Base-by-base conservation (phyloP, 495 filamentous ascomycete genomes). In the Cercophora samala region DNA sequence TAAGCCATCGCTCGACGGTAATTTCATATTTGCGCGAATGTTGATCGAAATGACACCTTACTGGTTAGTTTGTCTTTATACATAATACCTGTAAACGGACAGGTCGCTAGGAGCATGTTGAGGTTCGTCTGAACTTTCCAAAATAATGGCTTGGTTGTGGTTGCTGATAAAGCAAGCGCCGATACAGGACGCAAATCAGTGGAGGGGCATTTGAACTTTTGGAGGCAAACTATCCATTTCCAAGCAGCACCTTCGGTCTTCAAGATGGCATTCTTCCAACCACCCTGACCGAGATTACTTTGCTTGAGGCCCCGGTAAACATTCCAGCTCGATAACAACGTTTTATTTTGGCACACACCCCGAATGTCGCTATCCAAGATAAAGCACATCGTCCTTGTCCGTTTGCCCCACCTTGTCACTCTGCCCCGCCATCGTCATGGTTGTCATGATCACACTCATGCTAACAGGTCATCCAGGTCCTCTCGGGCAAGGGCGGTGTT, bases 401-500 rank as follows among this genome's bases (percentile, higher is more conserved):
- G 80, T 71, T 61, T 63, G 62, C 64, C 60, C 63, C 52, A 17
- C 56, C 59, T 62, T 62, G 68, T 4, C 19, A 58, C 64, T 5
- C 61, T 55, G 46, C 42, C 55, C 68, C 51, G 23, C 58, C 68
- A 68, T 67, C 64, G 58, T 64, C 69, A 62, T 56, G 55, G 56
- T 58, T 56, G 68, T 64, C 29, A 58, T 55, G 24, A 56, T 18
- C 53, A 56, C 21, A 3, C n/a, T 56, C n/a, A 56, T 56, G 19
- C 53, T 46, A 46, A 46, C 37, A 2, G 13, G n/a, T 56, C 60
- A 19, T 62, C 37, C 55, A 90, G 88, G 84, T 99, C 69, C 92
- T 99, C 66, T 98, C 96, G 5, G 95, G 95, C 66, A 99, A 99
- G 84, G 95, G 95, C 66, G 95, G 95, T 53, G 95, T 99, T 17